Evolutionary conservation across 2,329 filamentous ascomycete species (phyloP), one percentile per base, ranked within the genome.

Genomic region (Aspergillus ochraceus): DNA sequence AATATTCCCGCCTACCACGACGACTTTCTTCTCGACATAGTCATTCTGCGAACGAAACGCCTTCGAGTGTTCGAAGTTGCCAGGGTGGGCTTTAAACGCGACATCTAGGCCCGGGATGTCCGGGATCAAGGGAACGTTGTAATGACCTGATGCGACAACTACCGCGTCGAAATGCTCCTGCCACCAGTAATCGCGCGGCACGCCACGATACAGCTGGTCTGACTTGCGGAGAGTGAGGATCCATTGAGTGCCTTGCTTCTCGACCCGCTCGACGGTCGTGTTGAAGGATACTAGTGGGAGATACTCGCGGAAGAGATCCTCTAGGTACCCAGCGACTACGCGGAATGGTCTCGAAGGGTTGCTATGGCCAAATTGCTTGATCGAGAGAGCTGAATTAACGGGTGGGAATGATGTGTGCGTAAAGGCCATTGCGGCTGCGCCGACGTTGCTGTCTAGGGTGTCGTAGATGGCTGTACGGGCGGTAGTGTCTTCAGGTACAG

Each of bases 131-230:
- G 78, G 78, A 2, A 80, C 66, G 45, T 71, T 72, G 58, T 78
- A 80, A 60, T 80, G 77, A 0, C 79, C 79, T 0, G 68, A 74
- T 0, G 79, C 78, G 36, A 79, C 75, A 14, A 80, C 67, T 0
- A 80, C 56, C 0, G 77, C 78, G 62, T 81, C 77, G 22, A 79
- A 80, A 0, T 60, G 63, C 61, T 80, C 73, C 22, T 70, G 61
- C 77, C 74, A 76, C 76, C 75, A 77, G 63, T 71, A 67, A 52
- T 76, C 70, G 10, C 55, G 62, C 1, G 29, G 52, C n/a, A 46
- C 57, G n/a, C 46, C 57, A 8, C 59, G 52, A 17, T 54, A 55
- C 2, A 57, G 49, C n/a, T 64, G 61, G 1, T 59, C 63, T 1
- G 54, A 56, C 29, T 65, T 63, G 2, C 73, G 67, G 11, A 76